A percentile compares a stretch with the other conserved stretches of the same genome.
phyloP scores from a whole-genome alignment of 1,139 yeast species.

The Saccharomyces hybrid region DNA sequence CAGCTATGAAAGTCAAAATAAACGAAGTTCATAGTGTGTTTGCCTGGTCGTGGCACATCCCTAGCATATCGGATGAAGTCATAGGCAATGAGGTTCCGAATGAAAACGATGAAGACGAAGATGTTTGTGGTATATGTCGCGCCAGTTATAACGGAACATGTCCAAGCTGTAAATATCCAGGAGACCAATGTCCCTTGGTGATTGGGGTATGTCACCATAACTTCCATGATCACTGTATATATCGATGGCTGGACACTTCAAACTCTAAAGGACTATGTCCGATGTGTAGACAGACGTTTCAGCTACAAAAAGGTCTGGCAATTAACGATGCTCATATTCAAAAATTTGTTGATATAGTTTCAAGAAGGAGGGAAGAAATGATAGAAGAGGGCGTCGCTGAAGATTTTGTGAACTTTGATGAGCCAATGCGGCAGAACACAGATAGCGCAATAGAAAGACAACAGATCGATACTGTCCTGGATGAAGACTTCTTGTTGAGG shows the following conservation, averaged over 20 bases:
- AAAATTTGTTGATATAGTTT: slow-evolving; percentile 12
- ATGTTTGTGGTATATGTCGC: slow-evolving; percentile 89
- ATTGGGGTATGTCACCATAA: slow-evolving; percentile 74
- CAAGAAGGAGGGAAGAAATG: slow-evolving; percentile 2
- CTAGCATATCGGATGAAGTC: slow-evolving; percentile 19
- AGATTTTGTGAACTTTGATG: not conserved
- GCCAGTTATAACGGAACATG: slow-evolving; percentile 91
- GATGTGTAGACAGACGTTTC: slow-evolving; percentile 79
- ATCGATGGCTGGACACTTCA: slow-evolving; percentile 73
- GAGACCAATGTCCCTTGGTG: slow-evolving; percentile 74
- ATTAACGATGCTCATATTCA: slow-evolving; percentile 21
- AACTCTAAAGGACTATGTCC: slow-evolving; percentile 84
- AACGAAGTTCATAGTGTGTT: slow-evolving; percentile 26
- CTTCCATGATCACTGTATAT: slow-evolving; percentile 78
- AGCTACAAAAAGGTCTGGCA: slow-evolving; percentile 16
- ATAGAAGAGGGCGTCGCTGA: slow-evolving; percentile 1
- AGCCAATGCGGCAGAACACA: not conserved
- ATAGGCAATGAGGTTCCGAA: slow-evolving; percentile 1
- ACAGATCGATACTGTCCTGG: not conserved
- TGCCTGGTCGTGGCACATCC: slow-evolving; percentile 71
- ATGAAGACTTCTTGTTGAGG: not conserved
- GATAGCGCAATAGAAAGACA: not conserved
- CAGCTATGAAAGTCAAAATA: slow-evolving; percentile 22
- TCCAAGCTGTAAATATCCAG: slow-evolving; percentile 78
- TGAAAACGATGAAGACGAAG: slow-evolving; percentile 44